These are phyloP conservation scores for Hypoxylon cercidicola DNA, from an alignment of 495 filamentous ascomycete genomes.

Conservation along the genomic window DNA sequence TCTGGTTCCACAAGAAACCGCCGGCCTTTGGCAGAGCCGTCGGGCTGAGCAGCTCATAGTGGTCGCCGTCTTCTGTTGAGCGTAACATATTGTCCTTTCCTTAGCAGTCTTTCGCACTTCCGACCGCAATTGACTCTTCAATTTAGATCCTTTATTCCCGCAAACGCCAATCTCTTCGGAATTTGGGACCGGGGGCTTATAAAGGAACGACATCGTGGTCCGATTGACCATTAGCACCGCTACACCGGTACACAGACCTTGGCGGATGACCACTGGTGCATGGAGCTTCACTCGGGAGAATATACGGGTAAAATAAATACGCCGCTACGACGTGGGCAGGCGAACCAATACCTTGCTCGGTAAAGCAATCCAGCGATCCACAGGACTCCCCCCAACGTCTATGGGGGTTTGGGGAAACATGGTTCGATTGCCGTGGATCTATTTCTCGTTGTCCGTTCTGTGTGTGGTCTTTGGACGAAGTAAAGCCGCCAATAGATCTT, in stretches of 20 bases:
- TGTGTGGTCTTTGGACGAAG: slow-evolving; percentile 14
- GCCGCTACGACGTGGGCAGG: slow-evolving; percentile 30
- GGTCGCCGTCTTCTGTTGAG: slow-evolving; percentile 61
- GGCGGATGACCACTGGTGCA: slow-evolving; percentile 34
- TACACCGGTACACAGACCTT: slow-evolving; percentile 35
- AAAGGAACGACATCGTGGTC: slow-evolving; percentile 28
- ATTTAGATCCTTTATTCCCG: slow-evolving; percentile 20
- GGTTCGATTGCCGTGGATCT: slow-evolving; percentile 34
- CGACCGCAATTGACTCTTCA: slow-evolving; percentile 30
- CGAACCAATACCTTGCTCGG: slow-evolving; percentile 35
- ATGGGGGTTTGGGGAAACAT: slow-evolving; percentile 17
- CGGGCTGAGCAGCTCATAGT: slow-evolving; percentile 65
- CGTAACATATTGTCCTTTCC: slow-evolving; percentile 47
- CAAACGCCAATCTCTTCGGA: slow-evolving; percentile 16
- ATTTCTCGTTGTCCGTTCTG: slow-evolving; percentile 14
- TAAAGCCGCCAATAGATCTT: slow-evolving; percentile 34
- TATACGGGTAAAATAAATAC: slow-evolving; percentile 43
- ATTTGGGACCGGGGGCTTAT: slow-evolving; percentile 29
- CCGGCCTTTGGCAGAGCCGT: slow-evolving; percentile 66
- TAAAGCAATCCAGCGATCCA: slow-evolving; percentile 39
- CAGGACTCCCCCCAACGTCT: slow-evolving; percentile 18
- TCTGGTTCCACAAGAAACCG: slow-evolving; percentile 68
- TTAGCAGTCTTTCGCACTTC: slow-evolving; percentile 18
- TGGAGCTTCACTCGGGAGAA: slow-evolving; percentile 39
- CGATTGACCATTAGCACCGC: slow-evolving; percentile 27